A percentile compares a stretch with the other conserved stretches of the same genome.
These are phyloP conservation scores for Sporothrix phasma DNA, from an alignment of 2,329 filamentous ascomycete species.

Conservation along the genomic window DNA sequence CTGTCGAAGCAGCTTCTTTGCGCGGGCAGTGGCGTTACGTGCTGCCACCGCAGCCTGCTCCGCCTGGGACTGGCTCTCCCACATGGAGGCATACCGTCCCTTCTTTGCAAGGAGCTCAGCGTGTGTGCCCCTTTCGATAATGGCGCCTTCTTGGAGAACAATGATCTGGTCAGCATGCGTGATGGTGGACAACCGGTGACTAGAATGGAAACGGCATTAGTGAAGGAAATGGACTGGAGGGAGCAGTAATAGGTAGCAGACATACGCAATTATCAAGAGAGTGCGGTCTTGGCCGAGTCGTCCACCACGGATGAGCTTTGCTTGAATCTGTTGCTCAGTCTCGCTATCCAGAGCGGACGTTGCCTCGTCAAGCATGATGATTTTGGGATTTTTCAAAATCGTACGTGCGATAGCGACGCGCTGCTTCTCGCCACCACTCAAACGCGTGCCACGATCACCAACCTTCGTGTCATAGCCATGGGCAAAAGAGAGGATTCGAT, in stretches of 20 bases:
- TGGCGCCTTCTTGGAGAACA: conserved; percentile 21
- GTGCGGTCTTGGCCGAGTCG: conserved; percentile 74
- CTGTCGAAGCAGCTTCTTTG: conserved; percentile 37
- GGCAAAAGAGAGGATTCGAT: conserved; percentile 42
- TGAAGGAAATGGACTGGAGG: too few relatives aligned
- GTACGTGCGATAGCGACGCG: conserved; percentile 53
- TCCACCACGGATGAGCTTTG: conserved; percentile 54
- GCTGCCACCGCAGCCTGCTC: conserved; percentile 59
- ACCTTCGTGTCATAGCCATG: conserved; percentile 45
- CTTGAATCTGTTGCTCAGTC: conserved; percentile 48
- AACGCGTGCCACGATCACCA: conserved; percentile 41
- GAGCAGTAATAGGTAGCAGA: conserved; percentile 19
- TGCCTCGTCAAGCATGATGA: conserved; percentile 62
- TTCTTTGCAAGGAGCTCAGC: conserved; percentile 59
- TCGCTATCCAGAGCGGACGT: conserved; percentile 59
- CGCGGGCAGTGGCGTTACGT: conserved; percentile 32
- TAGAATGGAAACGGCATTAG: conserved; percentile 22
- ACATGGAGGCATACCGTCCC: conserved; percentile 75
- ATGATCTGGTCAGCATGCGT: conserved; percentile 23
- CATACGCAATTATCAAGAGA: conserved; percentile 86
- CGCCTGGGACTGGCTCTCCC: conserved; percentile 77
- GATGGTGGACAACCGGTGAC: conserved; percentile 62
- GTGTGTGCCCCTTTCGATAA: conserved; percentile 31
- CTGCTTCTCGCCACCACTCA: conserved; percentile 53
- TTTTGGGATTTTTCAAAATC: conserved; percentile 57